A percentile compares a stretch with the other conserved stretches of the same genome.
Evolutionary conservation across 352 stramenopile genomes (phyloP).

Genomic region (Globisporangium cederbergense): DNA sequence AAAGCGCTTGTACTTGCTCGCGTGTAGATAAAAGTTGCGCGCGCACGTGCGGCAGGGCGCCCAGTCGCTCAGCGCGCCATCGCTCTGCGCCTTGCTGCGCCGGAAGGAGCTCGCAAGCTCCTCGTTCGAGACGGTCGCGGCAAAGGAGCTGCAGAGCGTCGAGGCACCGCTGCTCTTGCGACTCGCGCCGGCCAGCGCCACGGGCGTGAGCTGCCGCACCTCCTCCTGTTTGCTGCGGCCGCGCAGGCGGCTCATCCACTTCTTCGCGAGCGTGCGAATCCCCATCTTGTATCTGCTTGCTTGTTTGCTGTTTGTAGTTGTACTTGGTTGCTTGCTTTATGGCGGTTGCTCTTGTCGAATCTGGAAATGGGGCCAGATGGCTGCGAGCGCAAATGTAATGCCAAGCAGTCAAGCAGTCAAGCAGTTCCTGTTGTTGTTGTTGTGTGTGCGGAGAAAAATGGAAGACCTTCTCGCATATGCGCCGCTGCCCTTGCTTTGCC

Average conservation of each 20-base stretch:
- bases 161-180: conserved; percentile 45
- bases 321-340: not conserved
- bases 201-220: conserved; percentile 47
- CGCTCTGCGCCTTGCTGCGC: conserved; percentile 51
- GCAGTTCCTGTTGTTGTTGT: not conserved
- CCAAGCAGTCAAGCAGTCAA: not conserved
- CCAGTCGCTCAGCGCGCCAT: conserved; percentile 33
- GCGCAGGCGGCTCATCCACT: conserved; percentile 46
- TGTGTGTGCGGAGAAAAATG: not conserved
- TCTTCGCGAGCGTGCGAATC: conserved; percentile 37
- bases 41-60: conserved; percentile 54
- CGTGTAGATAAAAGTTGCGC: conserved; percentile 48
- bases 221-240: conserved; percentile 55
- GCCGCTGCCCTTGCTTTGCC: too few species aligned
- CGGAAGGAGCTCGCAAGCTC: conserved; percentile 27
- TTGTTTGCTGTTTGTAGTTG: not conserved
- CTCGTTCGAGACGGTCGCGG: conserved; percentile 35
- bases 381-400: not conserved
- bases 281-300: conserved; percentile 29
- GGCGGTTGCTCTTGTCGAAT: conserved; percentile 3
- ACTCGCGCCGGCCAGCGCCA: conserved; percentile 67
- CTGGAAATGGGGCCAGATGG: conserved; percentile 1
- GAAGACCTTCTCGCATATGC: not conserved
- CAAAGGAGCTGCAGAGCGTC: conserved; percentile 62
- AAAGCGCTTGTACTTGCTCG: conserved; percentile 53